Conservation (phyloP, 2,329 filamentous ascomycete species). For the Xylaria arbuscula region DNA sequence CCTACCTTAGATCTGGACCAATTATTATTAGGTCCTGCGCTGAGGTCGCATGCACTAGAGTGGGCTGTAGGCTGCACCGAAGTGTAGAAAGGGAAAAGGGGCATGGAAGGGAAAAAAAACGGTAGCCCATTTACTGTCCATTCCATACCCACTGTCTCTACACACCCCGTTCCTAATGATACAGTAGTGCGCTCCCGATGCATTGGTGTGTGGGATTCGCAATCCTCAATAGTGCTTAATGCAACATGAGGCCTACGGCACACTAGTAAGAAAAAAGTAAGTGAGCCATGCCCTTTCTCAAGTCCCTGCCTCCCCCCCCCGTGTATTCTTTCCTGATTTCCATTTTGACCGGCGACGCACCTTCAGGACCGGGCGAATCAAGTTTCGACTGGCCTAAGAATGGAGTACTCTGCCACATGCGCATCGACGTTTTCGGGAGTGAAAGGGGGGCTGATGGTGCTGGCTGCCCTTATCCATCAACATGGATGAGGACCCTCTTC, state of each 20-base stretch:
- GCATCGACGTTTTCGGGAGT: slow-evolving; percentile 45
- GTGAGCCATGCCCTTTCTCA: slow-evolving; percentile 27
- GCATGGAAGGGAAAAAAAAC: background rate
- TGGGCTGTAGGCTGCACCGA: slow-evolving; percentile 11
- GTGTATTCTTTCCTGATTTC: slow-evolving; percentile 35
- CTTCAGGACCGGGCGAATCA: slow-evolving; percentile 42
- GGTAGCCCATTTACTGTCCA: background rate
- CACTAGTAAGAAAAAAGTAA: background rate
- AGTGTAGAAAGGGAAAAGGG: slow-evolving; percentile 25
- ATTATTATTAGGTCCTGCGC: slow-evolving; percentile 19
- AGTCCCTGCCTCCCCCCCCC: slow-evolving; percentile 18
- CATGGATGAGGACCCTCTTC: slow-evolving; percentile 22
- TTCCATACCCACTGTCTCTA: slow-evolving; percentile 19
- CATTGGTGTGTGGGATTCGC: slow-evolving; percentile 45
- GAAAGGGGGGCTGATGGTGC: slow-evolving; percentile 27
- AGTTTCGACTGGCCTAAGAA: slow-evolving; percentile 33
- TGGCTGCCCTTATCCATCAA: slow-evolving; percentile 31
- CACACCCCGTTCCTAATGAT: slow-evolving; percentile 30
- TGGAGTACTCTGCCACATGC: slow-evolving; percentile 41
- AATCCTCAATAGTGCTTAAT: slow-evolving; percentile 20
- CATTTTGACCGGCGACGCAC: slow-evolving; percentile 28
- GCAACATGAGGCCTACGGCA: slow-evolving; percentile 17
- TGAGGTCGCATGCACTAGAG: slow-evolving; percentile 4
- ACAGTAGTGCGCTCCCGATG: slow-evolving; percentile 46
- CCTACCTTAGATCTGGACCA: slow-evolving; percentile 11